phyloP scores from a whole-genome alignment of 768 basidiomycete genomes.

The Hygrocybe punicea region DNA sequence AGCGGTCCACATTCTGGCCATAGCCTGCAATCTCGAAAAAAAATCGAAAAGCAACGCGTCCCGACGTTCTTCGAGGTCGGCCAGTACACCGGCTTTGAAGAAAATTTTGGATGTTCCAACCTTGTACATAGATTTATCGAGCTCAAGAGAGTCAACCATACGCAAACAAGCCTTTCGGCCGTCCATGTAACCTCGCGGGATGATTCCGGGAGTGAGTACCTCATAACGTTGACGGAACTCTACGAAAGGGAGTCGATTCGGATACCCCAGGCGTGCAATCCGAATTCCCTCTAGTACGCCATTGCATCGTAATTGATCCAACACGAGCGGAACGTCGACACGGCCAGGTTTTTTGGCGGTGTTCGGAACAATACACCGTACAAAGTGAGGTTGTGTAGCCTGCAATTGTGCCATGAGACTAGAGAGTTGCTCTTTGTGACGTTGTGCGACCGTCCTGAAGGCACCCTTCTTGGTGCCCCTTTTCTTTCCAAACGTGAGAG shows the following conservation, averaged over 20 bases:
- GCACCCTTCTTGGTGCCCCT: slow-evolving; percentile 89
- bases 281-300: slow-evolving; percentile 99
- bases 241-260: slow-evolving; percentile 92
- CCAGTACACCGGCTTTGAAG: slow-evolving; percentile 97
- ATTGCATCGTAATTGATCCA: slow-evolving; percentile 96
- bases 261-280: slow-evolving; percentile 95
- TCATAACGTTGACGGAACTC: slow-evolving; percentile 98
- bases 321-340: slow-evolving; percentile 89
- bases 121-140: slow-evolving; percentile 80
- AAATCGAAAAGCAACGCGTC: slow-evolving; percentile 86
- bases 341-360: slow-evolving; percentile 84
- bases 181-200: slow-evolving; percentile 96
- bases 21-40: slow-evolving; percentile 85
- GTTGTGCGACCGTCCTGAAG: slow-evolving; percentile 91
- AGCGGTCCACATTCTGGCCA: slow-evolving; percentile 80
- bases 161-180: slow-evolving; percentile 89
- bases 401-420: slow-evolving; percentile 89
- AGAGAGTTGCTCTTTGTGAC: slow-evolving; percentile 92
- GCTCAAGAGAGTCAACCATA: slow-evolving; percentile 85
- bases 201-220: slow-evolving; percentile 87
- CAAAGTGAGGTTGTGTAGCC: slow-evolving; percentile 96
- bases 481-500: slow-evolving; percentile 57
- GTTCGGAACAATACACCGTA: slow-evolving; percentile 97
- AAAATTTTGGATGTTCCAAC: slow-evolving; percentile 98
- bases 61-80: slow-evolving; percentile 90